A percentile compares a stretch with the other conserved stretches of the same genome.
phyloP scores from a whole-genome alignment of 345 rosid genomes.

The Eucalyptus polybractea region DNA sequence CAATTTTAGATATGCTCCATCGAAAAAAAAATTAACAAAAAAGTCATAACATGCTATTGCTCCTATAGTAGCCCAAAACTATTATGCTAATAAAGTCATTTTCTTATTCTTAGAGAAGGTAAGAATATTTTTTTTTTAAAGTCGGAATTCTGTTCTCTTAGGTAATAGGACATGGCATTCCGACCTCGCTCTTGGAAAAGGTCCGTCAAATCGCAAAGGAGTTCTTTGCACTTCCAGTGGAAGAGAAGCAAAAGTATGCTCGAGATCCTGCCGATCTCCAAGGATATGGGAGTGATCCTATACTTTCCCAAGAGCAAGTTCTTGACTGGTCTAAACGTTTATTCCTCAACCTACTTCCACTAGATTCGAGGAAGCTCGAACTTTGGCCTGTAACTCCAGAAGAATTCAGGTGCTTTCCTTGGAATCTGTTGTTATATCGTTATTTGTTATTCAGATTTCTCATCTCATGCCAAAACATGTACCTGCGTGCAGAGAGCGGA shows the following conservation, averaged over 20 bases:
- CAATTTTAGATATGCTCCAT: not conserved
- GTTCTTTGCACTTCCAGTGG: conserved; percentile 12
- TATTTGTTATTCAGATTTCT: not conserved
- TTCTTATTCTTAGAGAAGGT: not conserved
- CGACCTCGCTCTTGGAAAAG: conserved; percentile 5
- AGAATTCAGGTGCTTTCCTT: conserved; percentile 2
- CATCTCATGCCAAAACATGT: not conserved
- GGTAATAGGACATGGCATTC: conserved; percentile 25
- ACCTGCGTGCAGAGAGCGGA: too few relatives aligned
- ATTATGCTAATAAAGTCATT: too few relatives aligned
- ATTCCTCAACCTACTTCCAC: conserved; percentile 10
- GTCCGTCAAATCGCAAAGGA: not conserved
- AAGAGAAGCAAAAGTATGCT: conserved; percentile 14
- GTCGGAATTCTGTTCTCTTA: not conserved
- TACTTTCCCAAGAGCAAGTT: conserved; percentile 13
- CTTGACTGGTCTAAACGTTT: conserved; percentile 26
- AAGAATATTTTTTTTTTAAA: too few relatives aligned
- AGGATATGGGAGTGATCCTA: conserved; percentile 22
- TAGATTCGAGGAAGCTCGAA: not conserved
- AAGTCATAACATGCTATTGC: too few relatives aligned
- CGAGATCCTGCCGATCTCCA: conserved; percentile 6
- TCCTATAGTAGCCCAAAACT: too few relatives aligned
- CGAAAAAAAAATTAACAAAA: not conserved
- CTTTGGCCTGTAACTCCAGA: conserved; percentile 19
- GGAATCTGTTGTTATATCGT: not conserved